Base-by-base conservation (phyloP, 768 basidiomycete species). In the Russula abietina region DNA sequence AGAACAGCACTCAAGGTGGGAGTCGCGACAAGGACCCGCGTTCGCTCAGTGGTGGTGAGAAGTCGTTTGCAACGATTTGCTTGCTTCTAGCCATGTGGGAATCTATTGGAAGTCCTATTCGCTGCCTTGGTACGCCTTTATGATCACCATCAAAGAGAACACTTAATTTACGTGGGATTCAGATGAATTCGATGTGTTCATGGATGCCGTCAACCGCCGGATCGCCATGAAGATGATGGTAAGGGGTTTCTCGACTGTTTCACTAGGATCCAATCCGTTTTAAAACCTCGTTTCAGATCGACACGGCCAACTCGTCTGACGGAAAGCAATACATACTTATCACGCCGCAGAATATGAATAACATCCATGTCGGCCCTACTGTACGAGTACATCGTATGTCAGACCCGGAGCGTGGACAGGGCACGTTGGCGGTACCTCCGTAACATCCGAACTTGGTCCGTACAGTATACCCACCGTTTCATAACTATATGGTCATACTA, bases 111-210 rank as follows among this genome's bases (percentile, higher is more conserved):
- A 95, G 95, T 71, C 97, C 97, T 1, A 79, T 99, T 51, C 80
- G 97, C 62, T 98, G 96, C 70, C 83, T 98, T 26, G 89, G 89
- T 90, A 69, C 46, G 81, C 73, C 10, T 38, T 19, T 6, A 45
- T 51, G 14, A 11, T 5, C 10, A 1, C 51, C 38, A 49, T 7
- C 12, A 62, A 4, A 26, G 19, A 7, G 38, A 36, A 30, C 22
- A 54, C 19, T 53, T 33, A 67, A 4, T 60, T 63, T 26, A 54
- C 59, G 41, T 2, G 17, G 41, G 10, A 53, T 30, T 17, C 65
- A 86, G 97, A 99, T 70, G 97, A 99, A 73, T 99, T 97, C 71
- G 96, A 98, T 69, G 96, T 98, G 12, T 98, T 96, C 79, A 93
- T 98, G 91, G 93, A 95, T 71, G 91, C 91, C 26, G 86, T 93